These are phyloP conservation scores for Tolypocladium cylindrosporum DNA, from an alignment of 2,329 filamentous ascomycete species.

Conservation along the genomic window DNA sequence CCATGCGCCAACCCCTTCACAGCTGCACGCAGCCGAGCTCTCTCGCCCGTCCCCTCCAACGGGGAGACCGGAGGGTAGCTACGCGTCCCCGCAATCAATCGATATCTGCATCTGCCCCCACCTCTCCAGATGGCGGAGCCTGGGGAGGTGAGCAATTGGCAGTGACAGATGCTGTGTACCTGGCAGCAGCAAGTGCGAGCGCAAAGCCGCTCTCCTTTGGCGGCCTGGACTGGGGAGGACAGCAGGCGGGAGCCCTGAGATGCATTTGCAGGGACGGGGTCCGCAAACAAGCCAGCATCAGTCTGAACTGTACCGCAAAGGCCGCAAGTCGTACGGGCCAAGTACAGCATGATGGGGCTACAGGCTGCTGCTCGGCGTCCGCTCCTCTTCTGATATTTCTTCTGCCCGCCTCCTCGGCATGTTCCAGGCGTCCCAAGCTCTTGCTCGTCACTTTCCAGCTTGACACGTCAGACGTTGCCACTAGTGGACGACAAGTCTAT, in stretches of 20 bases:
- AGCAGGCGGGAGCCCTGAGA: conserved; percentile 1
- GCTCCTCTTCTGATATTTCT: not conserved
- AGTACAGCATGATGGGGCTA: conserved; percentile 1
- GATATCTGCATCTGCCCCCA: not conserved
- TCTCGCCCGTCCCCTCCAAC: not conserved
- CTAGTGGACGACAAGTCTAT: not conserved
- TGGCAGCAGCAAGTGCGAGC: not conserved
- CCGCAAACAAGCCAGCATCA: not conserved
- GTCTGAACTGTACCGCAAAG: not conserved
- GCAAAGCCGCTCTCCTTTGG: not conserved
- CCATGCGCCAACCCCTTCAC: not conserved
- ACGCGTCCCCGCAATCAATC: not conserved
- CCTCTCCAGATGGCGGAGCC: not conserved
- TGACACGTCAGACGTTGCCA: not conserved
- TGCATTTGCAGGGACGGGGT: not conserved
- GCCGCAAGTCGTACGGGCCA: conserved; percentile 3
- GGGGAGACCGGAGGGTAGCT: not conserved
- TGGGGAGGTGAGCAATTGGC: not conserved
- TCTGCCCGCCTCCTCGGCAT: not conserved
- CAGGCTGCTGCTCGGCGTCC: not conserved
- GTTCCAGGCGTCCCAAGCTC: not conserved
- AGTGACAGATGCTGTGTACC: conserved; percentile 1
- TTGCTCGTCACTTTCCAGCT: not conserved
- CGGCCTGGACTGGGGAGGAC: not conserved
- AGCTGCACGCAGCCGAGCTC: not conserved